Evolutionary conservation across 257 asterid species (phyloP).

Genomic region (Anisodus tanguticus): DNA sequence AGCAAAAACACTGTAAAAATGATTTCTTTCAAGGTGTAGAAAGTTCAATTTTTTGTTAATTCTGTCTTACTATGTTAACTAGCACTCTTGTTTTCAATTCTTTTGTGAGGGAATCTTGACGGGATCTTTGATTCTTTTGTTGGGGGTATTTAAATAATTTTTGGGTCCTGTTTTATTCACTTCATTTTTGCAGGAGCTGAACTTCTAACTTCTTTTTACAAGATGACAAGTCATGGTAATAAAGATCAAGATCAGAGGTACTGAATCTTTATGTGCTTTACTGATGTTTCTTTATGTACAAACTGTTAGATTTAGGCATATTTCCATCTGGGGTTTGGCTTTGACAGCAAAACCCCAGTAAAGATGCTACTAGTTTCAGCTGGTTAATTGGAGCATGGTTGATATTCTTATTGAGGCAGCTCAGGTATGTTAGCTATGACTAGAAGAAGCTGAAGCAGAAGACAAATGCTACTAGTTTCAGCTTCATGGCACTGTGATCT

Average conservation of each 20-base stretch:
- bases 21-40: not conserved
- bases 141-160: not conserved
- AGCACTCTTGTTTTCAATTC: not conserved
- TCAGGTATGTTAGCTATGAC: constrained; percentile 4
- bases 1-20: not conserved
- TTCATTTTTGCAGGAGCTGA: constrained; percentile 37
- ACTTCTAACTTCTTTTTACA: constrained; percentile 32
- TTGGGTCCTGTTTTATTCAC: not conserved
- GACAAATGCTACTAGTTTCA: not conserved
- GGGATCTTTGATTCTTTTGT: not conserved
- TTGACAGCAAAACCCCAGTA: no score
- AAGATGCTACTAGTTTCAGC: no score
- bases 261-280: no score
- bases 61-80: not conserved
- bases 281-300: no score
- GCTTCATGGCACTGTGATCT: not conserved
- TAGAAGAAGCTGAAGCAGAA: constrained; percentile 9
- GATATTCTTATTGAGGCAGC: not conserved
- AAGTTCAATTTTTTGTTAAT: constrained; percentile 15
- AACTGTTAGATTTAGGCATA: no score
- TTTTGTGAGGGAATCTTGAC: not conserved
- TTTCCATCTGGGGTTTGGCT: no score
- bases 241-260: constrained; percentile 50
- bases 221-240: constrained; percentile 52
- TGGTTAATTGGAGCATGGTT: not conserved